Evolutionary conservation across 129 eudicot species (phyloP), one percentile per base, ranked within the genome.

Genomic region (Ambrosia artemisiifolia): DNA sequence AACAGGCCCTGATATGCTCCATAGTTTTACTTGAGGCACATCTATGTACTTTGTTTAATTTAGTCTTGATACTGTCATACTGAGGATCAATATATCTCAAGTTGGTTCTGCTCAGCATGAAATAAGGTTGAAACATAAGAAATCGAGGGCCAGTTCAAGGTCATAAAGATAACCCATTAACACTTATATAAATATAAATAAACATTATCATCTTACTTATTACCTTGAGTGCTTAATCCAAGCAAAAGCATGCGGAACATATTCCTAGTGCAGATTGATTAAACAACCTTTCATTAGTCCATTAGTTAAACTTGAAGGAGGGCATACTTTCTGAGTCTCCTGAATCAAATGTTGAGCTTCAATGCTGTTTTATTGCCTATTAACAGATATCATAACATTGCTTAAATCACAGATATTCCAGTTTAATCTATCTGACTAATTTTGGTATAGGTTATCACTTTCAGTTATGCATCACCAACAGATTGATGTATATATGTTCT

Each of bases 371-470:
- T 49, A 49, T 49, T 48, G 30, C 51, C 49, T 51, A 34, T 24
- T 24, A 24, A 49, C 50, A 49, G 62, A 35, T 74, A 49, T 63
- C 17, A 14, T 73, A 48, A 62, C 63, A 63, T 71, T 71, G 57
- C 55, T 40, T 56, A 56, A 56, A 42, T 71, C 14, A 18, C 40
- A 40, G 16, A n/a, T 59, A 55, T 72, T 42, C 48, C 34, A 46
- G 12, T 60, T 17, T 36, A 73, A 17, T 73, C 51, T 61, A 36
- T 2, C 11, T 62, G 50, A 73, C 77, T 60, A 44, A 43, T 59
- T 44, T 12, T 11, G 16, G 49, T 12, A 16, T 14, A 17, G 36
- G 14, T 12, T 17, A 11, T 61, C n/a, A 30, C 77, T 60, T 47
- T 73, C 12, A 7, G 65, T 14, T 35, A 74, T 62, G 55, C 56